Evolutionary conservation across 805 yeast species (phyloP).

Genomic region (Starmera dryadoides): DNA sequence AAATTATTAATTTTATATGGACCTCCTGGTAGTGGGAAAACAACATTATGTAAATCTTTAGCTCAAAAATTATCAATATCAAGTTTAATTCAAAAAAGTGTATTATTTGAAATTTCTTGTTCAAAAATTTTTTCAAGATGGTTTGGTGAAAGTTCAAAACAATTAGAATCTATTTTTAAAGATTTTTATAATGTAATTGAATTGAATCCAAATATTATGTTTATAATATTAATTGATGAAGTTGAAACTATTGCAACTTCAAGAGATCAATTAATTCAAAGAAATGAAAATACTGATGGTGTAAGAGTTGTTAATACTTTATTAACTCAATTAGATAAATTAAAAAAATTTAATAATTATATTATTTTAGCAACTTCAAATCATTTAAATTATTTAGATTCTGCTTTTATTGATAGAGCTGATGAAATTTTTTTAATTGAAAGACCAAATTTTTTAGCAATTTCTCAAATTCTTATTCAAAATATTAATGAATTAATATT

Average conservation of each 20-base stretch:
- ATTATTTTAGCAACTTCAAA: conserved; percentile 36
- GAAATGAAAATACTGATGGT: conserved; percentile 35
- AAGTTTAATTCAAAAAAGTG: conserved; percentile 14
- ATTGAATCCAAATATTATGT: conserved; percentile 12
- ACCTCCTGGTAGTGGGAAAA: conserved; percentile 42
- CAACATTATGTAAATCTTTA: conserved; percentile 32
- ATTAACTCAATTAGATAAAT: conserved; percentile 32
- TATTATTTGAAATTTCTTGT: conserved; percentile 34
- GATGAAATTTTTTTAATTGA: conserved; percentile 29
- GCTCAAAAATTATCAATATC: conserved; percentile 33
- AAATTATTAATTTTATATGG: conserved; percentile 29
- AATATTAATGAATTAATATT: conserved; percentile 20
- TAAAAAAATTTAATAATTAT: conserved; percentile 28
- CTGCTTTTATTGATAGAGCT: conserved; percentile 37
- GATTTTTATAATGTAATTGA: conserved; percentile 22
- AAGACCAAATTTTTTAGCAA: conserved; percentile 25
- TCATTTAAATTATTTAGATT: conserved; percentile 29
- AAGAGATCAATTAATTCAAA: conserved; percentile 25
- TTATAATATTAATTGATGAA: conserved; percentile 37
- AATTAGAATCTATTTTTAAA: conserved; percentile 28
- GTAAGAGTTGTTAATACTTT: conserved; percentile 37
- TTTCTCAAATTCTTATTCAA: conserved; percentile 22
- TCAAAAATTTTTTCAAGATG: conserved; percentile 37
- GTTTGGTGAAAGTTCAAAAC: conserved; percentile 39
- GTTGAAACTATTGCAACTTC: conserved; percentile 38